Percentiles rank a stretch among this genome's conserved stretches.
Evolutionary conservation across 2,329 filamentous ascomycete species (phyloP).

Genomic region (Alternaria triticina): DNA sequence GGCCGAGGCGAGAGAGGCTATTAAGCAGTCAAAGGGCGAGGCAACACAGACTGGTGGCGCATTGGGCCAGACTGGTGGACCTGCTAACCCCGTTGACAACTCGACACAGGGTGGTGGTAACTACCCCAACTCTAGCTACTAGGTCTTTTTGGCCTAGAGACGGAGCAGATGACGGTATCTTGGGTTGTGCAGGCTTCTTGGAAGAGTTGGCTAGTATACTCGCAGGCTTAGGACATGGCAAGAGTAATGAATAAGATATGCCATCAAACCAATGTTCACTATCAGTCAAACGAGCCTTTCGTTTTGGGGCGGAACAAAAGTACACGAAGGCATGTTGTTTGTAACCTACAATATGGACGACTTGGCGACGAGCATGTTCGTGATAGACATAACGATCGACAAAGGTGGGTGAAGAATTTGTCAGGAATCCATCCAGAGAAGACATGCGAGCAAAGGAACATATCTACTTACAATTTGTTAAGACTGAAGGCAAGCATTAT

Average conservation of each 20-base stretch:
- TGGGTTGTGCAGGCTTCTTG: accelerated
- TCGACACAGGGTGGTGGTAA: slow-evolving; percentile 13
- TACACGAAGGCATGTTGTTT: not conserved
- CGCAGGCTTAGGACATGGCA: accelerated
- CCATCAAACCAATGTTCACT: not conserved
- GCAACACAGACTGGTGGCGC: slow-evolving; percentile 51
- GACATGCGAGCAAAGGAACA: not conserved
- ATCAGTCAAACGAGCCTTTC: not conserved
- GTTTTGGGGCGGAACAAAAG: not conserved
- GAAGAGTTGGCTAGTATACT: not conserved
- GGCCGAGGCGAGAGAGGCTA: slow-evolving; percentile 48
- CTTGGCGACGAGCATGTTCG: not conserved
- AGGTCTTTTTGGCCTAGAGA: not conserved
- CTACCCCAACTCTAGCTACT: slow-evolving; percentile 34
- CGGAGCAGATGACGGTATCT: not conserved
- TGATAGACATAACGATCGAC: not conserved
- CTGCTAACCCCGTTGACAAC: slow-evolving; percentile 47
- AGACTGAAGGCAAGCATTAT: too few relatives aligned
- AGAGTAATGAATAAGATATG: not conserved
- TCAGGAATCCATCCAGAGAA: accelerated
- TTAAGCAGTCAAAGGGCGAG: slow-evolving; percentile 48
- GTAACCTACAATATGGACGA: not conserved
- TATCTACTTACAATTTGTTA: not conserved
- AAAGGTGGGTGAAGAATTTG: not conserved
- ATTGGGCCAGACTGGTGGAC: slow-evolving; percentile 55